phyloP scores from a whole-genome alignment of 169 alveolate species.

The Cryptosporidium xiaoi region DNA sequence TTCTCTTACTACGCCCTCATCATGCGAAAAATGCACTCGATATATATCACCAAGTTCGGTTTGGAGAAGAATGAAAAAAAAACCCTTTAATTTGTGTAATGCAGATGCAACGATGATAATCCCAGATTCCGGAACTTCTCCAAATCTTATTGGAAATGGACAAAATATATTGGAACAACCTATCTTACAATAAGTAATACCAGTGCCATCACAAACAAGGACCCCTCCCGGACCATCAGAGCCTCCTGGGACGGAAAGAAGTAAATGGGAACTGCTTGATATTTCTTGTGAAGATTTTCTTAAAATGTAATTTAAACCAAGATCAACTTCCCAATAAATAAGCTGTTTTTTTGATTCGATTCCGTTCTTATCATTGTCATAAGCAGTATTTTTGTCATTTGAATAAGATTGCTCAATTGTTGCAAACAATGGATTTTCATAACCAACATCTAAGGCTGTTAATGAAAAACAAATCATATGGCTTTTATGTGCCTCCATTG shows the following conservation, averaged over 20 bases:
- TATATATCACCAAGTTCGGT: conserved; percentile 96
- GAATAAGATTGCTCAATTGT: conserved; percentile 94
- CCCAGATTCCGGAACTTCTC: conserved; percentile 87
- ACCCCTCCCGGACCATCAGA: conserved; percentile 98
- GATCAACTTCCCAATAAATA: conserved; percentile 97
- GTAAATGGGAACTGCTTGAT: conserved; percentile 88
- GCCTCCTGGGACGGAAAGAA: conserved; percentile 94
- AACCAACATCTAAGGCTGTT: conserved; percentile 84
- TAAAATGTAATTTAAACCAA: conserved; percentile 98
- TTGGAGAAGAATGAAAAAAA: conserved; percentile 93
- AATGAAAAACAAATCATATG: conserved; percentile 80
- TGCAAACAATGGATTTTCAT: conserved; percentile 97
- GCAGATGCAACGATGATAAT: conserved; percentile 89
- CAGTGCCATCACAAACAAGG: conserved; percentile 95
- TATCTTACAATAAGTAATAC: conserved; percentile 90
- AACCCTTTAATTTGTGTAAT: conserved; percentile 91
- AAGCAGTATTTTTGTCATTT: conserved; percentile 82
- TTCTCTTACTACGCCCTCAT: conserved; percentile 89
- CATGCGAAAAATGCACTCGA: conserved; percentile 84
- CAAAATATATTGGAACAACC: conserved; percentile 93
- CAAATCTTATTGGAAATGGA: conserved; percentile 95
- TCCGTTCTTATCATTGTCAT: conserved; percentile 82
- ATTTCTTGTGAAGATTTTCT: conserved; percentile 86
- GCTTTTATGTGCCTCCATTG: conserved; percentile 81
- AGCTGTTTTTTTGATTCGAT: conserved; percentile 86